A percentile compares a stretch with the other conserved stretches of the same genome.
These are phyloP conservation scores for Ambrosiella xylebori DNA, from an alignment of 2,329 filamentous ascomycete genomes.

Conservation along the genomic window DNA sequence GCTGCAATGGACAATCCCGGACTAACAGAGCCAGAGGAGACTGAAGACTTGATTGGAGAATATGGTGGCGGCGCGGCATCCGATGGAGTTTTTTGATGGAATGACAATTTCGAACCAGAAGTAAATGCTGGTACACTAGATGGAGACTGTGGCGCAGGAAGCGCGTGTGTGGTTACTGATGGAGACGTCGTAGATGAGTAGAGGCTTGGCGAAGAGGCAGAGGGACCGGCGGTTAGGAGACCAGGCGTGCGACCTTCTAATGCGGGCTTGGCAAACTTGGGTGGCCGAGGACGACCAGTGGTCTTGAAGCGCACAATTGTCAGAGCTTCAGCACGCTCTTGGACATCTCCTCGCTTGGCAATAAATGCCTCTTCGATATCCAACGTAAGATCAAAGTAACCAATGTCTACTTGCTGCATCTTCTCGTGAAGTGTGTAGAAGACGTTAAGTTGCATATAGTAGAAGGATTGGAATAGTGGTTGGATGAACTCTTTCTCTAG, in stretches of 20 bases:
- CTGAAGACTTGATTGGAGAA: constrained; percentile 26
- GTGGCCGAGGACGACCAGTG: constrained; percentile 49
- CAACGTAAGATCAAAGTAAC: constrained; percentile 84
- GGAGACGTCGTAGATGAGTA: constrained; percentile 15
- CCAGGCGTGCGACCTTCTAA: constrained; percentile 31
- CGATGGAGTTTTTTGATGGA: constrained; percentile 19
- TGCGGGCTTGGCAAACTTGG: constrained; percentile 40
- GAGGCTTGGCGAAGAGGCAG: constrained; percentile 11
- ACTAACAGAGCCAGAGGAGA: constrained; percentile 17
- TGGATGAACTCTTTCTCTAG: constrained; percentile 91
- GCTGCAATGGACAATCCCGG: constrained; percentile 29
- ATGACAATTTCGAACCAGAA: constrained; percentile 16
- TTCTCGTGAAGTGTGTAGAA: constrained; percentile 97
- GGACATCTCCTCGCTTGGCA: constrained; percentile 73
- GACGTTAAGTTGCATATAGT: constrained; percentile 99
- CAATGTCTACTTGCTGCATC: constrained; percentile 95
- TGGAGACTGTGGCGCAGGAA: constrained; percentile 18
- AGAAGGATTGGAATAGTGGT: constrained; percentile 95
- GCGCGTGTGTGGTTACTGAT: constrained; percentile 14
- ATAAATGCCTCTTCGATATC: constrained; percentile 87
- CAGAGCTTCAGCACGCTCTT: constrained; percentile 68
- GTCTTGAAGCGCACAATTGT: constrained; percentile 84
- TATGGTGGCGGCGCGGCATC: constrained; percentile 56
- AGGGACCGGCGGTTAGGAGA: constrained; percentile 34
- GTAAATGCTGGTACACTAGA: constrained; percentile 8